Evolutionary conservation across 108 stramenopile genomes (phyloP), one percentile per base, ranked within the genome.

Genomic region (Fragilaria radians): DNA sequence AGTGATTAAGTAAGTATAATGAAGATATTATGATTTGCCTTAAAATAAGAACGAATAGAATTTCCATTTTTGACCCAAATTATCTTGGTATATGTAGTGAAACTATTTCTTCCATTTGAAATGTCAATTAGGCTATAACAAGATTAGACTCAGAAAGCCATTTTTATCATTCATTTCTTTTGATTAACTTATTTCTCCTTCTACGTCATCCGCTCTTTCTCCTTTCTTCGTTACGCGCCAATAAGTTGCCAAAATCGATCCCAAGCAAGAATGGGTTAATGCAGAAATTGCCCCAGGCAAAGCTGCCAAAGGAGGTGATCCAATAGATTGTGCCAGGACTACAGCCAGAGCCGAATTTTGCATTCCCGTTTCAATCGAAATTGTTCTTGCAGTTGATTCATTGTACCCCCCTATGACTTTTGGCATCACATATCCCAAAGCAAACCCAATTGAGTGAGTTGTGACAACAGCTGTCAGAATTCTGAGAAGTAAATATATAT

Each of bases 311-410:
- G 85, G 73, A n/a, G 81, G 77, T 17, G 85, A 82, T 7, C 89
- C 91, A 46, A 95, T 82, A 22, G 81, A 78, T 53, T 89, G 78
- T 0, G 96, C 95, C 49, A 97, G 79, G 2, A 97, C 95, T 0
- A 97, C 95, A 5, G 95, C 96, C 33, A 97, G 62, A 0, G 95
- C 96, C 2, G 82, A 84, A 55, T 97, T 97, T 66, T 97, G 95
- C 96, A 97, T 97, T 1, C 96, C 95, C 3, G 91, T 89, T 62
- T 96, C 92, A 58, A 97, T 97, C 18, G 88, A 90, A 46, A 95
- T 81, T 0, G 96, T 95, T 24, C 93, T 67, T 5, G 79, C 57
- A 9, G 86, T 85, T 28, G 52, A 67, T 69, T 79, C 80, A 23
- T 69, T 45, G 34, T 81, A 82, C 19, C 80, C 78, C 23, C 82